phyloP scores from a whole-genome alignment of 2,329 filamentous ascomycete species.

The Thielaviopsis punctulata region DNA sequence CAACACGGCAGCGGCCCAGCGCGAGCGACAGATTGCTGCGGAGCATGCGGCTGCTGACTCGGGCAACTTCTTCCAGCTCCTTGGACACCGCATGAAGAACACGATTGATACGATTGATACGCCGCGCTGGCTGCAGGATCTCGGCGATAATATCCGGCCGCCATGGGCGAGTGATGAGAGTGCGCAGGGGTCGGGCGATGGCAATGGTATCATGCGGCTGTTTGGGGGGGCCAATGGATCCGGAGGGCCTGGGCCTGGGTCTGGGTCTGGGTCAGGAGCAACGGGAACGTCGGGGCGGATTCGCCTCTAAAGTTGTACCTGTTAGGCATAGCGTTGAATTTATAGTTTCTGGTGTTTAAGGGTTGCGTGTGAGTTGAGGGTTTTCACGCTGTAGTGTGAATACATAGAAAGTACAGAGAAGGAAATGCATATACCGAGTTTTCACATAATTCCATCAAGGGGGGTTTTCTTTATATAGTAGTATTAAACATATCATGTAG shows the following conservation, averaged over 20 bases:
- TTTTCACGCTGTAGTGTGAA: not conserved
- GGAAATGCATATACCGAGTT: no score
- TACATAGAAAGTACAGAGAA: not conserved
- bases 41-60: conserved; percentile 47
- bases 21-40: conserved; percentile 1
- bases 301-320: not conserved
- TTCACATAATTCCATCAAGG: no score
- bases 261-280: not conserved
- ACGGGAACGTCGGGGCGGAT: not conserved
- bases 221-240: conserved; percentile 30
- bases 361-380: not conserved
- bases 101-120: conserved; percentile 72
- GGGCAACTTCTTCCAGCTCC: conserved; percentile 67
- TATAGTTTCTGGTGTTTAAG: not conserved
- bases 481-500: no score
- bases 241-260: no score
- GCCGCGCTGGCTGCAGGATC: conserved; percentile 66
- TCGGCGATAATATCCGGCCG: conserved; percentile 36
- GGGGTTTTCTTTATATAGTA: no score
- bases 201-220: conserved; percentile 36
- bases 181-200: conserved; percentile 18
- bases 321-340: not conserved
- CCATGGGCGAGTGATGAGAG: conserved; percentile 58
- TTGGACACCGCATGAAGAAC: conserved; percentile 76
- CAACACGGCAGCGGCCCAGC: conserved; percentile 18